Base-by-base conservation (phyloP, 768 basidiomycete species). In the Boletus rubropictus region DNA sequence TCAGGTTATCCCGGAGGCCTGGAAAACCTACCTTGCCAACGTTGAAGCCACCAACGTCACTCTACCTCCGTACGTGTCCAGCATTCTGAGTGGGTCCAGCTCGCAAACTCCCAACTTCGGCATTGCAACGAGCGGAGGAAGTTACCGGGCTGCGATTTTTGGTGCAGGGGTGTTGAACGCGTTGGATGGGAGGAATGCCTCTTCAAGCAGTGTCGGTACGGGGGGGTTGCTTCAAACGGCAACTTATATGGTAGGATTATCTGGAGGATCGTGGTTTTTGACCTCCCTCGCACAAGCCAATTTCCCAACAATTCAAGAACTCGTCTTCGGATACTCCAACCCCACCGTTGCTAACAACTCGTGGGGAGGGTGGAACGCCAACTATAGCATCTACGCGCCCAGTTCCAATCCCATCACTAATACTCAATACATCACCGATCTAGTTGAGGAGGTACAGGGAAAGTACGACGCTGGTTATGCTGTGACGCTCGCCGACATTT, bases 41-140 rank as follows among this genome's bases (percentile, higher is more conserved):
- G 70, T 71, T 27, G 51, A 70, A 35, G 42, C 62, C 3, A 67
- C 65, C 24, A 54, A 57, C 0, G 44, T 57, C 20, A 27, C 52
- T 8, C 57, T 71, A 0, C 72, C 73, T 2, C 24, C 44, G 4
- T 74, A 74, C 35, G 67, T 69, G 8, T 54, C 61, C 11, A 36
- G 45, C 25, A 69, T 74, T 34, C 45, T 67, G 20, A 46, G n/a
- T 14, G 63, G 53, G 2, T 42, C 50, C 8, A 54, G 50, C 22
- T 22, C 48, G 1, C 41, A 61, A 14, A 49, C 60, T 0, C 75
- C 74, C 4, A 69, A 54, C 17, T 55, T 79, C 6, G 77, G 71
- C 0, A 75, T 81, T 42, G 79, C 80, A 0, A 60, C 72, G 20
- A 77, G 75, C 22, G 82, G 82, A 12, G 82, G 82, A 7, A 75